Evolutionary conservation across 2,329 filamentous ascomycete genomes (phyloP), one percentile per base, ranked within the genome.

Genomic region (Chalara sp.): DNA sequence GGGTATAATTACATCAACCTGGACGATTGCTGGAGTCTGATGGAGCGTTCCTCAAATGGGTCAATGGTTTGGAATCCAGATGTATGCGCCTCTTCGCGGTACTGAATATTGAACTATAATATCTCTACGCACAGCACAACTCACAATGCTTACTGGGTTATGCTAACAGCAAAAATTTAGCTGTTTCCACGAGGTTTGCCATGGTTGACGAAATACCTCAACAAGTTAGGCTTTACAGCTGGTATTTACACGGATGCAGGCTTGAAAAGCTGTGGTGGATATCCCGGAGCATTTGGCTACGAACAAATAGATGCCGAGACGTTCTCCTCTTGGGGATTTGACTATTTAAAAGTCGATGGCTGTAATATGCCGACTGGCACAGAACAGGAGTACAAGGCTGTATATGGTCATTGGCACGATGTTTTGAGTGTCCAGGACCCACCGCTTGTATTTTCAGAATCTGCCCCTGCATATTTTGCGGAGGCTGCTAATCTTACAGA

Each of bases 231-330:
- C 1, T 62, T 86, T 45, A 83, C 83, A 57, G 67, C 83, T 5
- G 82, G 83, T 1, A 83, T 86, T 48, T 86, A 86, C 58, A 78
- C 77, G 52, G 78, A 77, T 63, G 77, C 76, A 1, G 61, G 60
- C 12, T 54, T 53, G 6, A 43, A 49, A 7, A 58, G 77, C 2
- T 83, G 80, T 58, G 80, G 72, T 1, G 73, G 74, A 5, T 83
- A 81, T 58, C 74, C 78, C 11, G 81, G 75, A 1, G 79, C 76
- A 46, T 63, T 80, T 28, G 79, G 76, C 1, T 74, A 77, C 57
- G 81, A 86, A 58, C 66, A 72, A 5, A 65, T 78, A 13, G 82
- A 85, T 63, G 81, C 80, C 2, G 62, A 72, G 47, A 74, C 76
- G 0, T 84, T 62, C 42, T 52, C 61, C 13, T 70, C 72, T 28